Evolutionary conservation across 2,329 filamentous ascomycete genomes (phyloP), one percentile per base, ranked within the genome.

Genomic region (Aspergillus sojae): DNA sequence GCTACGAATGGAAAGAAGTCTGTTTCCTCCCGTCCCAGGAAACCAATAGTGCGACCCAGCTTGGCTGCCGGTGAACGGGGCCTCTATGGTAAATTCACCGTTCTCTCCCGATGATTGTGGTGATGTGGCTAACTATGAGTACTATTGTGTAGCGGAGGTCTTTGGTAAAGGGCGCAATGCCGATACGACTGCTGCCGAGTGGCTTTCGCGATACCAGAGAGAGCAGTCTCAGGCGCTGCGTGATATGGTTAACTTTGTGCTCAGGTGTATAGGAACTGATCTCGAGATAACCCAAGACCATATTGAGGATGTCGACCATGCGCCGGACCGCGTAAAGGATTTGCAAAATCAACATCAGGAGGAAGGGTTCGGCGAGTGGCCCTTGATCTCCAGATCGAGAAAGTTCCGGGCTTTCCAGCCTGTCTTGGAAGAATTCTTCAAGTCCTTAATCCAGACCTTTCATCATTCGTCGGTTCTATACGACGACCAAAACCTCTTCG

Each of bases 251-350:
- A 89, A 88, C 71, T 85, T 89, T 60, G 82, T 89, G 26, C 77
- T 90, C 21, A 83, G 83, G 68, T 86, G 91, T 66, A 88, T 94
- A 21, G 95, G 95, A 34, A 96, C 94, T 75, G 88, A 92, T 60
- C 84, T 92, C 60, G 86, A 91, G 68, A 87, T 99, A 60, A 91
- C 89, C 11, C 86, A 87, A 45, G 89, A 95, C 74, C 93, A 98
- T 75, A 92, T 97, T 67, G 88, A 90, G 68, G 94, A 99, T 75
- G 88, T 93, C 9, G 95, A 99, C 75, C 93, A 95, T 73, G 92
- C 90, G 55, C 88, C 91, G 21, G 89, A 88, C 72, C 89, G 89
- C 73, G 82, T 99, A 53, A 84, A 86, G 26, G 94, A 98, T 71
- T 83, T 99, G n/a, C 92, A 97, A 77, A 89, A 91, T 65, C 88